phyloP scores from a whole-genome alignment of 345 rosid genomes.

The Boechera retrofracta region DNA sequence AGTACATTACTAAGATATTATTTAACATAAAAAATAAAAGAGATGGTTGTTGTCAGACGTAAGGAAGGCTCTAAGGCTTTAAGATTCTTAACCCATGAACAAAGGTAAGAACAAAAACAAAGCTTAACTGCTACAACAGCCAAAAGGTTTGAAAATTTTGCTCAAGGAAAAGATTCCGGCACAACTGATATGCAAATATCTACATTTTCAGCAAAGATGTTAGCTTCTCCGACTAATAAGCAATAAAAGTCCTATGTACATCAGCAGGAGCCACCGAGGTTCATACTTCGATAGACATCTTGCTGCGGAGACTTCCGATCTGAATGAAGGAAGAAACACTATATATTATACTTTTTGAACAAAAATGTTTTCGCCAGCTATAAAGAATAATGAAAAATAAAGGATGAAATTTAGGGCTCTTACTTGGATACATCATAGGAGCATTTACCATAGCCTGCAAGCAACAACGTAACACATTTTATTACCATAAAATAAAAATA shows the following conservation, averaged over 20 bases:
- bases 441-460: constrained; percentile 64
- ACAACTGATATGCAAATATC: constrained; percentile 13
- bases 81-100: constrained; percentile 40
- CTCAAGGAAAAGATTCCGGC: constrained; percentile 18
- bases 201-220: constrained; percentile 1
- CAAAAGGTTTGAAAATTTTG: constrained; percentile 38
- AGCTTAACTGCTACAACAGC: constrained; percentile 28
- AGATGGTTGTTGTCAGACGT: not conserved
- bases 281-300: constrained; percentile 36
- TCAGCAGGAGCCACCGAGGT: constrained; percentile 44
- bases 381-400: not conserved
- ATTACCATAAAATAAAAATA: not conserved
- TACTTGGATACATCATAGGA: constrained; percentile 56
- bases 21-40: not conserved
- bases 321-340: constrained; percentile 37
- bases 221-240: constrained; percentile 58
- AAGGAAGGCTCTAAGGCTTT: constrained; percentile 22
- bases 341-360: not conserved
- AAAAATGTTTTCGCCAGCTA: not conserved
- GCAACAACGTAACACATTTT: not conserved
- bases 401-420: constrained; percentile 19
- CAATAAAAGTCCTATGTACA: constrained; percentile 50
- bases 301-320: constrained; percentile 56
- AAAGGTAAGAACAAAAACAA: constrained; percentile 38
- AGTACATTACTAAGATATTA: not conserved